Evolutionary conservation across 768 basidiomycete species (phyloP).

Genomic region (Suillus cothurnatus): DNA sequence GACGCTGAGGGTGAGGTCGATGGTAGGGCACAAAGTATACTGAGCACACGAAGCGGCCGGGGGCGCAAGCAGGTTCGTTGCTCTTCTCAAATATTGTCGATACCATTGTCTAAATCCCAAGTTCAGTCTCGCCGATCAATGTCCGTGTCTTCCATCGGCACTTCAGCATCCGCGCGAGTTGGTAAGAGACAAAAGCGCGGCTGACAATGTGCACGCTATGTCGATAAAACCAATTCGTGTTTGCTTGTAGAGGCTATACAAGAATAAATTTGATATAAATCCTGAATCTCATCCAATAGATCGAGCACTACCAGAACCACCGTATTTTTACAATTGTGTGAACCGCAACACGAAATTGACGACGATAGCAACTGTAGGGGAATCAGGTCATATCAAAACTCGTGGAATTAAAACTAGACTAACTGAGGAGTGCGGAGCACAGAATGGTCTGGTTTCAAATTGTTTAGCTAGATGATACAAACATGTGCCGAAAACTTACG

Average conservation of each 20-base stretch:
- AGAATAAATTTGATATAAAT: slow-evolving; percentile 1
- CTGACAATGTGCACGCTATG: slow-evolving; percentile 24
- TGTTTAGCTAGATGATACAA: slow-evolving; percentile 16
- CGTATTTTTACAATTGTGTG: slow-evolving; percentile 37
- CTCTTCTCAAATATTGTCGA: neutral
- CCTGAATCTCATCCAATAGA: neutral
- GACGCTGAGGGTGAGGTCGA: slow-evolving; percentile 43
- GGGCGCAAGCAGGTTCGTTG: slow-evolving; percentile 56
- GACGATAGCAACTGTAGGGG: slow-evolving; percentile 68
- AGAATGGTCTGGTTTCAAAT: slow-evolving; percentile 63
- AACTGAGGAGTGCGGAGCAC: slow-evolving; percentile 80
- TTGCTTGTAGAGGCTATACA: slow-evolving; percentile 16
- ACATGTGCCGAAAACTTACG: slow-evolving; percentile 52
- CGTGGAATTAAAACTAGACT: slow-evolving; percentile 18
- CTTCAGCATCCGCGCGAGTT: slow-evolving; percentile 54
- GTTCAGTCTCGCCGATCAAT: slow-evolving; percentile 61
- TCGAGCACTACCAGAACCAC: neutral
- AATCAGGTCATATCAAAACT: neutral
- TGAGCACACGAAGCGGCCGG: slow-evolving; percentile 57
- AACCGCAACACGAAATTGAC: slow-evolving; percentile 88
- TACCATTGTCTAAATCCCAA: slow-evolving; percentile 8
- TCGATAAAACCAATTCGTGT: slow-evolving; percentile 11
- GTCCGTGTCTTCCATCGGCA: slow-evolving; percentile 78
- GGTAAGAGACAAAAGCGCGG: slow-evolving; percentile 62
- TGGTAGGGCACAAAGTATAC: slow-evolving; percentile 65